These are phyloP conservation scores for Rhizoctonia solani DNA, from an alignment of 1,284 basidiomycete species.

Conservation along the genomic window DNA sequence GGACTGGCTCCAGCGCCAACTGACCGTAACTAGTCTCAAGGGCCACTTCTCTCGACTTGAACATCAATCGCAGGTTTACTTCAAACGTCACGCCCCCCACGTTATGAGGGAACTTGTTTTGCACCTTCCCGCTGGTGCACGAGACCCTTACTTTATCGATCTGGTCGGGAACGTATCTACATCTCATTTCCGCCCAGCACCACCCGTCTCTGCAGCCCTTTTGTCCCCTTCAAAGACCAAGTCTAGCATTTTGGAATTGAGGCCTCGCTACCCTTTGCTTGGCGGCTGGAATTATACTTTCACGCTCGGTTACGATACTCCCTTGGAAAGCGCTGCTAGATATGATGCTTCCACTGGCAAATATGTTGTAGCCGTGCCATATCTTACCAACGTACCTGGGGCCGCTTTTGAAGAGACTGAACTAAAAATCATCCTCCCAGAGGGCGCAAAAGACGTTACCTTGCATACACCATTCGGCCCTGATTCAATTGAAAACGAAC, in stretches of 20 bases:
- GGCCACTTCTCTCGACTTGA: conserved; percentile 94
- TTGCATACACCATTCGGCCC: conserved; percentile 80
- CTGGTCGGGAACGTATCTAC: conserved; percentile 96
- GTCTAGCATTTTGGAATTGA: conserved; percentile 74
- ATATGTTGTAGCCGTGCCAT: conserved; percentile 80
- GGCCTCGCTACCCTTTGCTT: conserved; percentile 89
- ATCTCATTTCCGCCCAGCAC: conserved; percentile 77
- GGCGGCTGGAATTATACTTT: conserved; percentile 99
- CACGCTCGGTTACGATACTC: conserved; percentile 90
- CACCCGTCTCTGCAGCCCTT: conserved; percentile 45
- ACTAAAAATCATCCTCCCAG: conserved; percentile 83
- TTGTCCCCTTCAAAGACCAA: conserved; percentile 21
- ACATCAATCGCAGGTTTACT: conserved; percentile 74
- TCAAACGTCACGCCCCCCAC: conserved; percentile 65
- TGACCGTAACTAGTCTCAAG: conserved; percentile 65
- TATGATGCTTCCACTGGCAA: conserved; percentile 62
- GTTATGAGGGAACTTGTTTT: conserved; percentile 71
- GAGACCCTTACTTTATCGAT: conserved; percentile 86
- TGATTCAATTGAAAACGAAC: conserved; percentile 60
- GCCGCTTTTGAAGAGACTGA: conserved; percentile 78
- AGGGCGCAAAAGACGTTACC: conserved; percentile 88
- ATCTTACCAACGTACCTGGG: conserved; percentile 81
- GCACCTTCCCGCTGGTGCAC: conserved; percentile 79
- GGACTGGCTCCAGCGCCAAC: conserved; percentile 18
- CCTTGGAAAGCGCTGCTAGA: conserved; percentile 72